A percentile compares a stretch with the other conserved stretches of the same genome.
Conservation (phyloP, 2,329 filamentous ascomycete species). For the Fusarium papillatum region DNA sequence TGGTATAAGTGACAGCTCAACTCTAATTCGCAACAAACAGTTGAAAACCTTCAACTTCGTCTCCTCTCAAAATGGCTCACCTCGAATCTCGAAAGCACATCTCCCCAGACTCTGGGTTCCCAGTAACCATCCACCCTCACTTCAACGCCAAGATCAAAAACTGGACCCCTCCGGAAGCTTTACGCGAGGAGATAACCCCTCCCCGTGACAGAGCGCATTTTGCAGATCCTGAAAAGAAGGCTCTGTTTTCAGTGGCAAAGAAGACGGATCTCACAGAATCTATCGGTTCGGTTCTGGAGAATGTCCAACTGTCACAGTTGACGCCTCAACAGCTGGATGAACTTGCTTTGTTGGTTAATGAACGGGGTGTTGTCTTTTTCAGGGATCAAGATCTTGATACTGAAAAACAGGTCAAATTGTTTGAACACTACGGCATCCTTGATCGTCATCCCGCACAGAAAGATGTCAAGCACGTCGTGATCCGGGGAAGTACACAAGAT, state of each 20-base stretch:
- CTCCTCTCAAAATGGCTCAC: constrained; percentile 29
- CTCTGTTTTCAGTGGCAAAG: constrained; percentile 55
- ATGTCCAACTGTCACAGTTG: constrained; percentile 60
- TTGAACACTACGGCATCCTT: constrained; percentile 62
- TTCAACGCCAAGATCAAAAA: constrained; percentile 61
- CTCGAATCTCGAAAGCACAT: constrained; percentile 62
- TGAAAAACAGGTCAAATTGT: constrained; percentile 57
- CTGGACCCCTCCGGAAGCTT: constrained; percentile 19
- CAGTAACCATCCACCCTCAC: constrained; percentile 58
- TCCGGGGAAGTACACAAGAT: constrained; percentile 59
- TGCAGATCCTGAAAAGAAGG: constrained; percentile 59
- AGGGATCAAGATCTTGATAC: constrained; percentile 59
- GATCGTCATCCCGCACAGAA: constrained; percentile 62
- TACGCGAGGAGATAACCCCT: constrained; percentile 20
- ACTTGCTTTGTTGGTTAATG: constrained; percentile 60
- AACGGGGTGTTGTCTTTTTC: constrained; percentile 64
- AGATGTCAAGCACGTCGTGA: constrained; percentile 52
- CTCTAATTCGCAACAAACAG: not conserved
- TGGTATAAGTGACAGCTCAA: not conserved
- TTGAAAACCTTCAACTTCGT: not conserved
- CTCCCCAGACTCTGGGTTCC: constrained; percentile 62
- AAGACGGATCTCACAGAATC: constrained; percentile 58
- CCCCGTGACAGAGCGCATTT: constrained; percentile 51
- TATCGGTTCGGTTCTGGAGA: constrained; percentile 54
- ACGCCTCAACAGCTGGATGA: constrained; percentile 62